Evolutionary conservation across 345 rosid genomes (phyloP).

Genomic region (Clarkia xantiana): DNA sequence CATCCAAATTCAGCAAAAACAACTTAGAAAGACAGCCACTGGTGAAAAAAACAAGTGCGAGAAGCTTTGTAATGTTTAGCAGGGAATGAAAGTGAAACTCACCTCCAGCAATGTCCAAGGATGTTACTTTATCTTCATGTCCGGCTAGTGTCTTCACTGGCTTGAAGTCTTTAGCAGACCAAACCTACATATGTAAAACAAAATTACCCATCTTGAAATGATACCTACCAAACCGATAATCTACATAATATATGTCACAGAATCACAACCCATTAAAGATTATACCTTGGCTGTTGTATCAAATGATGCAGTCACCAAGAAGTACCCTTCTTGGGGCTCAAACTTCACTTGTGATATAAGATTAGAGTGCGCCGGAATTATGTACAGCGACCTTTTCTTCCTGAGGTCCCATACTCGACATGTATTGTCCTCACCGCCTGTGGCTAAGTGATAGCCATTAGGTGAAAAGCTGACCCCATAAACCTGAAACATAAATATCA

Average conservation of each 20-base stretch:
- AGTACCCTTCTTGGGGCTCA: conserved; percentile 96
- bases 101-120: conserved; percentile 52
- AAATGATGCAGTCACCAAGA: conserved; percentile 77
- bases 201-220: not conserved
- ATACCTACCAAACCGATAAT: not conserved
- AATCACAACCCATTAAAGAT: too few species aligned
- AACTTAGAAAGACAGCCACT: not conserved
- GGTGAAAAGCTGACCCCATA: conserved; percentile 82
- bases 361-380: conserved; percentile 86
- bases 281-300: conserved; percentile 84
- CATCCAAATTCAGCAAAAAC: conserved; percentile 3
- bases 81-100: conserved; percentile 7
- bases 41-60: not conserved
- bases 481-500: conserved; percentile 34
- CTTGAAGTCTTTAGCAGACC: conserved; percentile 89
- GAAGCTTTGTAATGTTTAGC: not conserved
- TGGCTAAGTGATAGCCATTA: conserved; percentile 90
- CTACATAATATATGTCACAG: too few species aligned
- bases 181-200: conserved; percentile 34
- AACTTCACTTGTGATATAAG: conserved; percentile 80
- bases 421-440: conserved; percentile 90
- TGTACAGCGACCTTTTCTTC: conserved; percentile 65
- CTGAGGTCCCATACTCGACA: conserved; percentile 95
- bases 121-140: conserved; percentile 75
- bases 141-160: conserved; percentile 63